Percentiles rank a stretch among this genome's conserved stretches.
phyloP scores from a whole-genome alignment of 371 early-diverging fungal genomes.

The Lichtheimia corymbifera region DNA sequence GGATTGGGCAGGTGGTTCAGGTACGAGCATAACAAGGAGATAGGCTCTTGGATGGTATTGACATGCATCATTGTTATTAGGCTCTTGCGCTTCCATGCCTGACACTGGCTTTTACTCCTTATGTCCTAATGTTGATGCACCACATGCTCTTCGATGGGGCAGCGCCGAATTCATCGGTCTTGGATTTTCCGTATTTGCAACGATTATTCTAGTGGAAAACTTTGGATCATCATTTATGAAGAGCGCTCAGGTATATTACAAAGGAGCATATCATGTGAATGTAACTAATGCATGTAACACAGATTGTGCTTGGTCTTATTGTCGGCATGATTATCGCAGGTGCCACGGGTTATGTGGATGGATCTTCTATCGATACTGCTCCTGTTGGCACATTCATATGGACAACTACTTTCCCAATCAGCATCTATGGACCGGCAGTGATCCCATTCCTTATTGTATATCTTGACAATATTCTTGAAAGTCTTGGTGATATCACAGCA shows the following conservation, averaged over 20 bases:
- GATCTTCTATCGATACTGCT: slow-evolving; percentile 47
- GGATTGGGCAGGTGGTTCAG: slow-evolving; percentile 62
- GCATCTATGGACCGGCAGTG: slow-evolving; percentile 65
- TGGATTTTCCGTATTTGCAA: slow-evolving; percentile 60
- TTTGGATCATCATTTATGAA: slow-evolving; percentile 70
- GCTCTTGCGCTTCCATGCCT: slow-evolving; percentile 41
- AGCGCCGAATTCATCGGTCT: slow-evolving; percentile 61
- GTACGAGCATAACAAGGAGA: no score
- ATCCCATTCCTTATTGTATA: slow-evolving; percentile 63
- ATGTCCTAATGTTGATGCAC: slow-evolving; percentile 58
- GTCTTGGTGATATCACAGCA: slow-evolving; percentile 66
- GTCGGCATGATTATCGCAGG: slow-evolving; percentile 65
- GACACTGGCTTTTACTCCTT: slow-evolving; percentile 51
- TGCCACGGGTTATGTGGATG: slow-evolving; percentile 59
- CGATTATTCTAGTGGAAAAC: slow-evolving; percentile 63
- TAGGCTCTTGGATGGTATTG: no score
- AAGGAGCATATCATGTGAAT: neutral
- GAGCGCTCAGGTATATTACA: slow-evolving; percentile 39
- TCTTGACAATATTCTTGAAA: slow-evolving; percentile 57
- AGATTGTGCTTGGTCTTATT: slow-evolving; percentile 59
- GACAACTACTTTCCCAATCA: slow-evolving; percentile 58
- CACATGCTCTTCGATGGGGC: slow-evolving; percentile 66
- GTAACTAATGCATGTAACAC: neutral
- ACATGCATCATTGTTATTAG: neutral
- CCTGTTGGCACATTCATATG: slow-evolving; percentile 62